Evolutionary conservation across 805 yeast species (phyloP).

Genomic region (Grigorovia transvaalensis): DNA sequence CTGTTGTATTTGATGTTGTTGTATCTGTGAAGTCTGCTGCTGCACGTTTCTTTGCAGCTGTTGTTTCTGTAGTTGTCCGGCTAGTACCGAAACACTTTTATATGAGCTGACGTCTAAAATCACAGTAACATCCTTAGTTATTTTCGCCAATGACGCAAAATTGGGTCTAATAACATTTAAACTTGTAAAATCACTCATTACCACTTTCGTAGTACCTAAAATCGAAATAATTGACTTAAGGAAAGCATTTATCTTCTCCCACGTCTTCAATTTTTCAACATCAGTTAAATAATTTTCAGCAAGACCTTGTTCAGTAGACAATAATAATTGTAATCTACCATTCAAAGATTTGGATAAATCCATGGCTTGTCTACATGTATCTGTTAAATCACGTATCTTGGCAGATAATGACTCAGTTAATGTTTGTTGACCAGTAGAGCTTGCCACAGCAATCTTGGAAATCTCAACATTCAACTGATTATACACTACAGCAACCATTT

Average conservation of each 20-base stretch:
- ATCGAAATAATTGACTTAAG: conserved; percentile 76
- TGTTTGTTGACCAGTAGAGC: conserved; percentile 33
- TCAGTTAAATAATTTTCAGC: conserved; percentile 33
- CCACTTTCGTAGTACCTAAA: conserved; percentile 69
- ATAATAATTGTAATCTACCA: conserved; percentile 41
- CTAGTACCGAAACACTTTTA: conserved; percentile 23
- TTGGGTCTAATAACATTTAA: conserved; percentile 71
- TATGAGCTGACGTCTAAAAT: conserved; percentile 59
- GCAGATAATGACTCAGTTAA: conserved; percentile 32
- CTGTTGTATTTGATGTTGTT: conserved; percentile 8
- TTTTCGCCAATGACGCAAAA: conserved; percentile 71
- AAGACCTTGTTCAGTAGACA: conserved; percentile 13
- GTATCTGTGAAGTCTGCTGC: conserved; percentile 5
- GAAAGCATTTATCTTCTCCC: conserved; percentile 79
- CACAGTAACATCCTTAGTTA: conserved; percentile 88
- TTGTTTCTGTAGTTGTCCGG: conserved; percentile 12
- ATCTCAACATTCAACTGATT: conserved; percentile 62
- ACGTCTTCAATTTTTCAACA: conserved; percentile 51
- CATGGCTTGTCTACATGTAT: conserved; percentile 67
- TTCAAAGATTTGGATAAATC: conserved; percentile 67
- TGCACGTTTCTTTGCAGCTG: conserved; percentile 6
- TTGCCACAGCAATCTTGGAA: conserved; percentile 49
- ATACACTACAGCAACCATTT: conserved; percentile 67
- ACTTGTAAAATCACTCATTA: conserved; percentile 72
- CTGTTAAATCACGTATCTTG: conserved; percentile 67